Evolutionary conservation across 768 basidiomycete species (phyloP).

Genomic region (Collybia mongolica): DNA sequence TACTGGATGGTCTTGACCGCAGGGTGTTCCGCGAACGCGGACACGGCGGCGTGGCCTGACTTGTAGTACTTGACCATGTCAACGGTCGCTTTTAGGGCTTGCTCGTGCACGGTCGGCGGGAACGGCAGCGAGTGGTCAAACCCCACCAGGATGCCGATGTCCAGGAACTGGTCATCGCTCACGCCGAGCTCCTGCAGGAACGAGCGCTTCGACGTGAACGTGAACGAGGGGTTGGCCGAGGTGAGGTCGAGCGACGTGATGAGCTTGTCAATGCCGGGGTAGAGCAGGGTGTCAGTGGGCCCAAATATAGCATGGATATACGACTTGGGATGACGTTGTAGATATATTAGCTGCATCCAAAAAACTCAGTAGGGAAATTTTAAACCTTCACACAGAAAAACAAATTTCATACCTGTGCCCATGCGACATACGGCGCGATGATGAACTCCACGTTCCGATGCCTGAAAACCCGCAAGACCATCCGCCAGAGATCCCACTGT

Average conservation of each 20-base stretch:
- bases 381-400: not conserved
- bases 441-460: conserved; percentile 95
- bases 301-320: conserved; percentile 96
- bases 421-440: conserved; percentile 92
- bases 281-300: conserved; percentile 86
- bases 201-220: conserved; percentile 77
- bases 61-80: conserved; percentile 95
- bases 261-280: conserved; percentile 83
- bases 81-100: conserved; percentile 79
- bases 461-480: conserved; percentile 89
- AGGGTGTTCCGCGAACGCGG: conserved; percentile 77
- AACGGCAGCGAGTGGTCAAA: conserved; percentile 80
- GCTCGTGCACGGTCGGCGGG: conserved; percentile 79
- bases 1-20: conserved; percentile 81
- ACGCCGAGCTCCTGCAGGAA: conserved; percentile 61
- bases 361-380: conserved; percentile 2
- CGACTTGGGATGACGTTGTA: conserved; percentile 87
- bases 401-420: conserved; percentile 78
- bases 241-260: conserved; percentile 86
- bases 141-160: conserved; percentile 89
- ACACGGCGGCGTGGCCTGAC: conserved; percentile 78
- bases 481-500: conserved; percentile 94
- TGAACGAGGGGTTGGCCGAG: conserved; percentile 68
- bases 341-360: conserved; percentile 77
- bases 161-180: conserved; percentile 89